Evolutionary conservation across 305 asterid species (phyloP), one percentile per base, ranked within the genome.

Genomic region (Fraxinus ornus): DNA sequence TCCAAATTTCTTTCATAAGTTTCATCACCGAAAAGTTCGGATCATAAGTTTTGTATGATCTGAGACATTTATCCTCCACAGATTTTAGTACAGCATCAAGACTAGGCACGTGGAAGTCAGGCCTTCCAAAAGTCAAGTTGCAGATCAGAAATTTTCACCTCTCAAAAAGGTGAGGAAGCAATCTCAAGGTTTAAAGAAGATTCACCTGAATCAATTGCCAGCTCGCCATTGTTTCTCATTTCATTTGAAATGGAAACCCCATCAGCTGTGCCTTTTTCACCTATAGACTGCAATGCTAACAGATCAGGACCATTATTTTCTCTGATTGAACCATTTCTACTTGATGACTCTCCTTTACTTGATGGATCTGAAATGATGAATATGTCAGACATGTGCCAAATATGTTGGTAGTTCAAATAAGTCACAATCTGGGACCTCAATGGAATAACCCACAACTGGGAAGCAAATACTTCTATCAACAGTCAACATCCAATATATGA

Each of bases 61-160:
- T 78, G 68, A 91, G 87, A 84, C 85, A 89, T 79, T 89, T 87
- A 82, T 86, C 91, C 85, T 93, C 91, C 76, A 91, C 86, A 83
- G 44, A 81, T 62, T 87, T 87, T 79, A 89, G 83, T 80, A 90
- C 87, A 33, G 84, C 87, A 77, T 90, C 93, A 83, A 90, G 83
- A 82, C 85, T 87, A 55, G 93, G 95, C 82, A 81, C 81, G 73
- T 76, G 89, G 86, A 88, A 86, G 44, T 84, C 86, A 44, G 92
- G 82, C 83, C 84, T 88, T 84, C 80, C 86, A 66, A 82, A 78
- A 88, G 84, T 86, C 80, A 85, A 75, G 22, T 88, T 66, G 84
- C 80, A 88, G 85, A 80, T 87, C 75, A 90, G 84, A 86, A 82
- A 93, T 80, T 85, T 88, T 90, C 83, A 89, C 93, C 85, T 89